These are phyloP conservation scores for Hanseniaspora gamundiae DNA, from an alignment of 1,139 yeast species.

Conservation along the genomic window DNA sequence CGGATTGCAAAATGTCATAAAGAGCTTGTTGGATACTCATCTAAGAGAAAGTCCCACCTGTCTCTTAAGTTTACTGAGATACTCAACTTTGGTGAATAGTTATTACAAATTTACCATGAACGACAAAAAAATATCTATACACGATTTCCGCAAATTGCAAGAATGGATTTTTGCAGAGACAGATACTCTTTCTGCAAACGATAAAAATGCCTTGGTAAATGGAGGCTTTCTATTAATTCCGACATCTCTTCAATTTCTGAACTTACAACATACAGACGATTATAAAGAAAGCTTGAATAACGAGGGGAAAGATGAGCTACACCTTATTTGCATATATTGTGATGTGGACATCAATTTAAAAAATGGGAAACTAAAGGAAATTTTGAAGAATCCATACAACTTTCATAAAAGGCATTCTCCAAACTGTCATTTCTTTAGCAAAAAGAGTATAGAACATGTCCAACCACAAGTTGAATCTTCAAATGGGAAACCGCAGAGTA, in stretches of 20 bases:
- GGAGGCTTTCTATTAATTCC: neutral
- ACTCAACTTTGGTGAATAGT: neutral
- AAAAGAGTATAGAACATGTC: neutral
- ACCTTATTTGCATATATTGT: conserved; percentile 1
- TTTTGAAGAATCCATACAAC: neutral
- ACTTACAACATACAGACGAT: neutral
- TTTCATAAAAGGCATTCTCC: neutral
- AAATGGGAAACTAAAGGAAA: neutral
- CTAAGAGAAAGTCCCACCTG: conserved; percentile 8
- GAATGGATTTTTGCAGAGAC: conserved; percentile 1
- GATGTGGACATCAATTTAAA: neutral
- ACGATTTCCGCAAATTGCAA: neutral
- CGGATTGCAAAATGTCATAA: conserved; percentile 15
- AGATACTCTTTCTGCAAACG: neutral
- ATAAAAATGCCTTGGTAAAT: neutral
- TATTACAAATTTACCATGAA: neutral
- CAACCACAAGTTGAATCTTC: neutral
- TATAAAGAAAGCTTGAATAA: too few relatives aligned
- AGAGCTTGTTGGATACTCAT: conserved; percentile 17
- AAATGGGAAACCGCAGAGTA: too few relatives aligned
- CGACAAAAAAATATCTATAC: neutral
- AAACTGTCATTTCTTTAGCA: neutral
- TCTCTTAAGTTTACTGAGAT: conserved; percentile 7
- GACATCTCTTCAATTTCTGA: neutral
- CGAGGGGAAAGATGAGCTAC: neutral